Evolutionary conservation across 225 moss, liverwort and hornwort genomes (phyloP).

Genomic region (Sphagnum contortum): DNA sequence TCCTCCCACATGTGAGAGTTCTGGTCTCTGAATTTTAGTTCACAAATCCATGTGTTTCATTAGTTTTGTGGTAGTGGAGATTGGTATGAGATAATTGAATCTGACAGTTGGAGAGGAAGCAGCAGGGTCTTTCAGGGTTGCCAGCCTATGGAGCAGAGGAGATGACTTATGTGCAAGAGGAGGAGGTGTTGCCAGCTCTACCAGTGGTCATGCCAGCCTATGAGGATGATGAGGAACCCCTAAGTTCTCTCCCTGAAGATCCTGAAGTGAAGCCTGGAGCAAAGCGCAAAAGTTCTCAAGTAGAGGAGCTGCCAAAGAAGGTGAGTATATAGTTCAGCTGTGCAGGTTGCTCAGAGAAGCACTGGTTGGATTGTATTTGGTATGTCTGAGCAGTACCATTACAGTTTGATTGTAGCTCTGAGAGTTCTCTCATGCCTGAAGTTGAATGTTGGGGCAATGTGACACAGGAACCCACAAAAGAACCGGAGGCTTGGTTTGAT

Average conservation of each 20-base stretch:
- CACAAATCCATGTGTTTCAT: too few species aligned
- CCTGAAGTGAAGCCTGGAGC: slow-evolving; percentile 37
- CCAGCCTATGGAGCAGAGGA: slow-evolving; percentile 85
- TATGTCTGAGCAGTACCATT: too few species aligned
- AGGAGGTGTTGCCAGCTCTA: slow-evolving; percentile 78
- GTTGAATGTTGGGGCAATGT: too few species aligned
- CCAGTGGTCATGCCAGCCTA: slow-evolving; percentile 56
- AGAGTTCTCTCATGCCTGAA: too few species aligned
- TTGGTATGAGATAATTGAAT: too few species aligned
- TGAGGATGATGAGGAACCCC: slow-evolving; percentile 20
- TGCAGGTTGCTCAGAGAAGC: too few species aligned
- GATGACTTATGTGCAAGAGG: slow-evolving; percentile 97
- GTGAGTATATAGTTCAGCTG: slow-evolving; percentile 10
- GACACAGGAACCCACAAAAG: slow-evolving; percentile 78
- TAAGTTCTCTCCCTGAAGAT: slow-evolving; percentile 18
- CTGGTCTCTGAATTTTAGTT: too few species aligned
- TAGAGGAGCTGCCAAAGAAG: slow-evolving; percentile 44
- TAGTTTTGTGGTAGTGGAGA: too few species aligned
- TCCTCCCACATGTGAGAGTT: too few species aligned
- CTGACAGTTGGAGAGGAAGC: not conserved
- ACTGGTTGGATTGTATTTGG: too few species aligned
- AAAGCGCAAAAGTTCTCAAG: slow-evolving; percentile 46
- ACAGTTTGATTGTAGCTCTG: too few species aligned
- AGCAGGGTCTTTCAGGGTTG: slow-evolving; percentile 40
- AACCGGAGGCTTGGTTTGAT: slow-evolving; percentile 98